phyloP scores from a whole-genome alignment of 2,329 filamentous ascomycete species.

The Colletotrichum sp. region DNA sequence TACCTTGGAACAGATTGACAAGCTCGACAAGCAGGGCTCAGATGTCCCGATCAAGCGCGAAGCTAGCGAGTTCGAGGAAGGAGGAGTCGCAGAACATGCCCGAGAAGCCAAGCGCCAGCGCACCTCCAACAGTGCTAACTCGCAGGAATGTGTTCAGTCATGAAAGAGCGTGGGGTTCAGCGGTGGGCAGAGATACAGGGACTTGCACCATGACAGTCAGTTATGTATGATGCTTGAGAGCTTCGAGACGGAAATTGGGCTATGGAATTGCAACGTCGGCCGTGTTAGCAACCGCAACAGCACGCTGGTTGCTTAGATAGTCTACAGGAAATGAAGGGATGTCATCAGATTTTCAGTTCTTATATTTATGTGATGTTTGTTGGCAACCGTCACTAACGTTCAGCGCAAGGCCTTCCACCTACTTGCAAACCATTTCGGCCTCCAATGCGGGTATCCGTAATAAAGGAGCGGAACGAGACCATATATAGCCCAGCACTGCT shows the following conservation, averaged over 20 bases:
- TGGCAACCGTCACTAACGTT: not conserved
- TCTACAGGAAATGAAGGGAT: not conserved
- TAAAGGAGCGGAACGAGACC: rapidly evolving
- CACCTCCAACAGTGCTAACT: not conserved
- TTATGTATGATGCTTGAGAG: not conserved
- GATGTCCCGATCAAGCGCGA: not conserved
- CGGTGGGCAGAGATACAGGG: not conserved
- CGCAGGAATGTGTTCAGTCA: not conserved
- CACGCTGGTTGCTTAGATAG: not conserved
- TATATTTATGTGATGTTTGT: no score
- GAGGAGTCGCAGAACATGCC: not conserved
- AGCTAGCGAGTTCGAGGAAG: not conserved
- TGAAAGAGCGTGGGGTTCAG: rapidly evolving
- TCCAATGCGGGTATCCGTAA: not conserved
- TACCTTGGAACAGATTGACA: not conserved
- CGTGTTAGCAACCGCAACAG: not conserved
- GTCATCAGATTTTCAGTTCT: no score
- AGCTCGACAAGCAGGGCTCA: not conserved
- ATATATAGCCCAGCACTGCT: not conserved
- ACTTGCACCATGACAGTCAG: not conserved
- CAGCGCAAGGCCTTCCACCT: no score
- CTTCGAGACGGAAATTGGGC: not conserved
- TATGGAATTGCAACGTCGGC: not conserved
- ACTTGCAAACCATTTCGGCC: not conserved
- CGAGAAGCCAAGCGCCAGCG: not conserved